Conservation (phyloP, 108 stramenopile genomes). For the Pseudonitzschia pungens region DNA sequence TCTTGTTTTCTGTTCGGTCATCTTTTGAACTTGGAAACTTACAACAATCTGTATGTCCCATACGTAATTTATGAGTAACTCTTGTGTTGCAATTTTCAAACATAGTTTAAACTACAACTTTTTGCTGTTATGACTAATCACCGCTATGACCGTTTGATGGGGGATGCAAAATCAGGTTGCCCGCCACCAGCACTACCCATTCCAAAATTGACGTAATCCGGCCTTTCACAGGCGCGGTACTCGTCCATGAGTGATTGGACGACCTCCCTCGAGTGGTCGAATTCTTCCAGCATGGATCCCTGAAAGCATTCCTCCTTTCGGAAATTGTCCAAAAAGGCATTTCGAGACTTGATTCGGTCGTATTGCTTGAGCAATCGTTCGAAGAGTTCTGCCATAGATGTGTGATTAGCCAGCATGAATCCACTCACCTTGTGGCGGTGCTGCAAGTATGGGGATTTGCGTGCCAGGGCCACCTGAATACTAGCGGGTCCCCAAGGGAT, state of each 20-base stretch:
- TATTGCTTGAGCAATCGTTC: slow-evolving; percentile 88
- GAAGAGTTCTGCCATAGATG: slow-evolving; percentile 95
- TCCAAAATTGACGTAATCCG: slow-evolving; percentile 95
- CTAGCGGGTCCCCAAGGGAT: slow-evolving; percentile 99
- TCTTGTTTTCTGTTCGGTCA: neutral
- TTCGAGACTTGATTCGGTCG: slow-evolving; percentile 91
- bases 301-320: slow-evolving; percentile 94
- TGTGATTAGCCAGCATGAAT: slow-evolving; percentile 98
- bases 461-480: slow-evolving; percentile 97
- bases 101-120: neutral
- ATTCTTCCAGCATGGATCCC: slow-evolving; percentile 94
- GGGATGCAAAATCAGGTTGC: slow-evolving; percentile 14
- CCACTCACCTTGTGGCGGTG: slow-evolving; percentile 94
- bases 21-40: neutral
- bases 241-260: slow-evolving; percentile 94
- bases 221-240: slow-evolving; percentile 94
- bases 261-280: slow-evolving; percentile 93
- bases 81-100: neutral
- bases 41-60: no score
- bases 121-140: neutral
- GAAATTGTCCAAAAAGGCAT: slow-evolving; percentile 98
- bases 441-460: slow-evolving; percentile 92
- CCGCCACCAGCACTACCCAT: slow-evolving; percentile 5
- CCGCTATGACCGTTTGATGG: neutral
- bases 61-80: neutral